A percentile compares a stretch with the other conserved stretches of the same genome.
Evolutionary conservation across 2,329 filamentous ascomycete genomes (phyloP).

Genomic region (Colletotrichum tropicale): DNA sequence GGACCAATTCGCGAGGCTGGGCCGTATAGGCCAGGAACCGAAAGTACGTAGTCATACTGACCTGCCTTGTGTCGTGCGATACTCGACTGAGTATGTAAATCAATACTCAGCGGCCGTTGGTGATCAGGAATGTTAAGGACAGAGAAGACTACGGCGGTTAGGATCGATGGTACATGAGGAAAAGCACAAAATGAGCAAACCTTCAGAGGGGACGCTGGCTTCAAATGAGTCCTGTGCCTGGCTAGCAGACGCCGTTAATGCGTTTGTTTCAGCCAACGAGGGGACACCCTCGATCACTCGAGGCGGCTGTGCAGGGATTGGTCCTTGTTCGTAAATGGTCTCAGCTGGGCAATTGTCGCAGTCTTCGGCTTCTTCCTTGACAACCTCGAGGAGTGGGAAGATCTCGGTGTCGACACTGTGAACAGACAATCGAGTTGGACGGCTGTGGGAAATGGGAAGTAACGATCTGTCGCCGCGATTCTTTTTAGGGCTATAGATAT

Average conservation of each 20-base stretch:
- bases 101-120: not conserved
- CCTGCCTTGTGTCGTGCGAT: constrained; percentile 48
- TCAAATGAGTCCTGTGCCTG: constrained; percentile 4
- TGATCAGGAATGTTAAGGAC: not conserved
- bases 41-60: constrained; percentile 56
- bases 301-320: not conserved
- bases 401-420: not conserved
- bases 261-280: constrained; percentile 11
- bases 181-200: not conserved
- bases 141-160: constrained; percentile 2
- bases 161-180: not conserved
- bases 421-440: not conserved
- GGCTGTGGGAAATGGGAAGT: not conserved
- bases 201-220: constrained; percentile 5
- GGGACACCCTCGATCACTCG: constrained; percentile 7
- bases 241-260: not conserved
- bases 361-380: constrained; percentile 1
- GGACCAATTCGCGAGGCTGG: constrained; percentile 7
- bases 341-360: not conserved
- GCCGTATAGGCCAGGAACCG: constrained; percentile 34
- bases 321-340: constrained; percentile 8
- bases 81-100: not conserved
- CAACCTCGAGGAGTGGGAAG: not conserved
- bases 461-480: constrained; percentile 2
- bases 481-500: constrained; percentile 23